Evolutionary conservation across 306 rosid species (phyloP).

Genomic region (Cicer chorassanicum): DNA sequence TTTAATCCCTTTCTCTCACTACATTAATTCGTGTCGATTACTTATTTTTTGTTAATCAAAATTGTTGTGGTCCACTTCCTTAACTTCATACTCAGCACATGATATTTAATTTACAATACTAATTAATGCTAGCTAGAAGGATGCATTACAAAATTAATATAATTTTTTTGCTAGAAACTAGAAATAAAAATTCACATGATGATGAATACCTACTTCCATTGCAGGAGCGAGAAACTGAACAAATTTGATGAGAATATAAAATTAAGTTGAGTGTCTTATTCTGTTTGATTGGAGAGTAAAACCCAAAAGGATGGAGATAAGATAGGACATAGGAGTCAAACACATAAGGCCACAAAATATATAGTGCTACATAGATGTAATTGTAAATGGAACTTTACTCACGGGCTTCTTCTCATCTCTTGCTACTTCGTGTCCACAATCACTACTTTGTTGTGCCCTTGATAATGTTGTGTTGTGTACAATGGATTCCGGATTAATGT

Average conservation of each 20-base stretch:
- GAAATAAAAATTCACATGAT: conserved; percentile 28
- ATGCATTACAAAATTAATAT: not conserved
- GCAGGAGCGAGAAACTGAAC: conserved; percentile 31
- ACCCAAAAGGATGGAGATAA: not conserved
- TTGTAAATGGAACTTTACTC: conserved; percentile 3
- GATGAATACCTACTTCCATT: conserved; percentile 31
- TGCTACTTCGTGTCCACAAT: conserved; percentile 20
- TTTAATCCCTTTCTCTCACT: not conserved
- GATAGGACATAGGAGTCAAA: conserved; percentile 33
- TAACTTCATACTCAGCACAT: not conserved
- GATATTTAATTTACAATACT: no score
- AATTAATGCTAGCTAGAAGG: no score
- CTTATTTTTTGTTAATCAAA: not conserved
- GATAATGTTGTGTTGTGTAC: no score
- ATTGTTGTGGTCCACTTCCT: conserved; percentile 5
- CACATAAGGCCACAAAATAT: conserved; percentile 8
- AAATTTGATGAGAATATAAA: not conserved
- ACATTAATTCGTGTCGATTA: not conserved
- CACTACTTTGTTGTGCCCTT: not conserved
- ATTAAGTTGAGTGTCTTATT: conserved; percentile 42
- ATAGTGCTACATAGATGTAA: not conserved
- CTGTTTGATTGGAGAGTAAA: conserved; percentile 42
- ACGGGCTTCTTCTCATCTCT: conserved; percentile 30
- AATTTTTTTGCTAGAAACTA: not conserved
- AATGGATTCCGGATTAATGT: not conserved